Evolutionary conservation across 176 grass and related monocot genomes (phyloP), one percentile per base, ranked within the genome.

Genomic region (Aegilops bicornis): DNA sequence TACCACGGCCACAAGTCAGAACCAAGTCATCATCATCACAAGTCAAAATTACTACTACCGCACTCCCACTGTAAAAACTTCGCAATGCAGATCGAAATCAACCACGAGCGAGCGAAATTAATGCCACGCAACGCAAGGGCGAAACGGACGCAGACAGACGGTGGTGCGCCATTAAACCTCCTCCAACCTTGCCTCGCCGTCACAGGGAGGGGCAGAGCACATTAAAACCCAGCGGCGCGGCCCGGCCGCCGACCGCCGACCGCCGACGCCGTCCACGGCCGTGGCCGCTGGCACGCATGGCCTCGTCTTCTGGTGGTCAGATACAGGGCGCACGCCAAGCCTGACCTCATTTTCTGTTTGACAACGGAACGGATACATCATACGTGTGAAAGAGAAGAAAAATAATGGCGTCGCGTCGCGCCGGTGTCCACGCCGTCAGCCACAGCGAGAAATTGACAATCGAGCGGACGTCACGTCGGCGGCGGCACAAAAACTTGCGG

Each of bases 161-260:
- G 85, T 76, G 29, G 85, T 69, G 30, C 61, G 86, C 89, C 86
- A 84, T 88, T 43, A 77, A 31, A 22, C 16, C n/a, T 37, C 60
- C 60, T 14, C 59, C 77, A 37, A 63, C 83, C 74, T 77, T 12
- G 45, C 35, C 76, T 81, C 20, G 48, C 70, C 86, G 70, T 88
- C 82, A 85, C 89, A 91, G 63, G 77, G 84, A 25, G 89, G 62
- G 22, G 67, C 89, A 64, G 89, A 23, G 50, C 77, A 4, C 82
- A 88, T 88, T 91, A 64, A 83, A 84, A n/a, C 73, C 4, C 43
- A 10, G 69, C 78, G 45, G 70, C 66, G 40, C 39, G 45, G 70
- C 66, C n/a, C 54, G 24, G 40, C 22, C 16, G 19, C 16, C 67
- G n/a, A 23, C 11, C 45, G 4, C 48, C 47, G 42, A 12, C 11